Evolutionary conservation across 768 basidiomycete genomes (phyloP).

Genomic region (Russula emetica): DNA sequence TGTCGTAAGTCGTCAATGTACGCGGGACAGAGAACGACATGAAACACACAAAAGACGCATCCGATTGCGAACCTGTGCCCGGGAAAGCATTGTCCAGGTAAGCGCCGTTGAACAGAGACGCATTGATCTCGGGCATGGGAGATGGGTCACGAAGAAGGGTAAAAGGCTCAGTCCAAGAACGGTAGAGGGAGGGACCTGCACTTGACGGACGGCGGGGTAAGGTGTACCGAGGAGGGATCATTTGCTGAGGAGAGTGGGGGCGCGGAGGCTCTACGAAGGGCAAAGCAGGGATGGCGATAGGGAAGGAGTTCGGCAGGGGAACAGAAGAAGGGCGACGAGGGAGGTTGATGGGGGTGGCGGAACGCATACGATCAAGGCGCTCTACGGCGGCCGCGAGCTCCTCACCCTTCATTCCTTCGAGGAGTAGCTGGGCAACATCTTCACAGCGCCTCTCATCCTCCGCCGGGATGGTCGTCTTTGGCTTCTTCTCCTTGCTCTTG

Average conservation of each 20-base stretch:
- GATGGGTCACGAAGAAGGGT: slow-evolving; percentile 20
- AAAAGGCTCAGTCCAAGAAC: slow-evolving; percentile 25
- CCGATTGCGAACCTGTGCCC: slow-evolving; percentile 1
- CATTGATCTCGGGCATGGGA: slow-evolving; percentile 26
- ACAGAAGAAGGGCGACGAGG: slow-evolving; percentile 29
- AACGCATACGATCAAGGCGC: slow-evolving; percentile 27
- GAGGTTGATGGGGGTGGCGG: slow-evolving; percentile 18
- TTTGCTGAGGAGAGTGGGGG: slow-evolving; percentile 16
- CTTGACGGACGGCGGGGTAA: slow-evolving; percentile 28
- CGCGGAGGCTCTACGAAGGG: slow-evolving; percentile 23
- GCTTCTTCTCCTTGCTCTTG: slow-evolving; percentile 43
- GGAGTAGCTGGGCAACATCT: slow-evolving; percentile 27
- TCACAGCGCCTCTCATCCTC: slow-evolving; percentile 29
- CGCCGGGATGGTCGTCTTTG: slow-evolving; percentile 20
- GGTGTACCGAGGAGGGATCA: slow-evolving; percentile 20
- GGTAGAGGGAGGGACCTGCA: slow-evolving; percentile 20
- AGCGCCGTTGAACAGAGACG: slow-evolving; percentile 19
- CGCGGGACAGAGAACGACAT: background rate
- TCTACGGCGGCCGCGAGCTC: slow-evolving; percentile 28
- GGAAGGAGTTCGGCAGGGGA: slow-evolving; percentile 25
- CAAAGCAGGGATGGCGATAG: slow-evolving; percentile 24
- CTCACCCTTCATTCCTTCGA: slow-evolving; percentile 29
- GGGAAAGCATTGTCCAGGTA: slow-evolving; percentile 26
- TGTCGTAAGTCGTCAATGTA: background rate
- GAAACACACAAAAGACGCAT: slow-evolving; percentile 25